Conservation (phyloP, 2,329 filamentous ascomycete species). For the Canariomyces notabilis region DNA sequence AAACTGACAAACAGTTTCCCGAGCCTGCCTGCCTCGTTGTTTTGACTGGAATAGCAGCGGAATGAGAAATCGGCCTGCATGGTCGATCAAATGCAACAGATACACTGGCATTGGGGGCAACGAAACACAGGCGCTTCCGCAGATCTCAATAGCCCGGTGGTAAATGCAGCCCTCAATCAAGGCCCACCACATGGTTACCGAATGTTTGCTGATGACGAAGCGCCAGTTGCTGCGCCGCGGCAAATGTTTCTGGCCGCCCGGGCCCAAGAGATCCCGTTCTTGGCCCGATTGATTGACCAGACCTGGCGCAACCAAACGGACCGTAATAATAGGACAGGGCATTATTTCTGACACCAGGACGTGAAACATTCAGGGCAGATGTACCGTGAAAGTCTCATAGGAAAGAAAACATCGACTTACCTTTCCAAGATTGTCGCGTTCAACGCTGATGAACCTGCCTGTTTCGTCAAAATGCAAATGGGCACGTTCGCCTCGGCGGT, state of each 20-base stretch:
- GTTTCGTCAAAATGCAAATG: constrained; percentile 78
- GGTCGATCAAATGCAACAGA: neutral
- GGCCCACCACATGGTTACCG: neutral
- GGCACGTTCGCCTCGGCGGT: constrained; percentile 74
- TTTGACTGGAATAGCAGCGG: neutral
- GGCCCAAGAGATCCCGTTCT: too few species aligned
- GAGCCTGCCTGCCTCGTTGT: too few species aligned
- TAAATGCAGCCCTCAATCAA: neutral
- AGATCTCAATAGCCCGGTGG: neutral
- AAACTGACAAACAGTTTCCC: too few species aligned
- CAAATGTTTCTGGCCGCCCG: too few species aligned
- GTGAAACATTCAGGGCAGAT: too few species aligned
- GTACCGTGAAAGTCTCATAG: too few species aligned
- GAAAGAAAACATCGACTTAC: constrained; percentile 31
- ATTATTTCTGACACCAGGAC: too few species aligned
- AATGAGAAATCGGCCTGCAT: neutral
- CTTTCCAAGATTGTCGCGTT: constrained; percentile 84
- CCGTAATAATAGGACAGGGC: constrained; percentile 1
- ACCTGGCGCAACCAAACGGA: too few species aligned
- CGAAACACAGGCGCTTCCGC: neutral
- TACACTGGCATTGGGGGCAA: neutral
- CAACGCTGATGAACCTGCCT: constrained; percentile 77
- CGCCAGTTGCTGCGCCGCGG: too few species aligned
- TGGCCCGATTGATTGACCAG: too few species aligned
- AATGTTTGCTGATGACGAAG: too few species aligned